These are phyloP conservation scores for Myxozyma sirexii DNA, from an alignment of 805 yeast species.

Conservation along the genomic window DNA sequence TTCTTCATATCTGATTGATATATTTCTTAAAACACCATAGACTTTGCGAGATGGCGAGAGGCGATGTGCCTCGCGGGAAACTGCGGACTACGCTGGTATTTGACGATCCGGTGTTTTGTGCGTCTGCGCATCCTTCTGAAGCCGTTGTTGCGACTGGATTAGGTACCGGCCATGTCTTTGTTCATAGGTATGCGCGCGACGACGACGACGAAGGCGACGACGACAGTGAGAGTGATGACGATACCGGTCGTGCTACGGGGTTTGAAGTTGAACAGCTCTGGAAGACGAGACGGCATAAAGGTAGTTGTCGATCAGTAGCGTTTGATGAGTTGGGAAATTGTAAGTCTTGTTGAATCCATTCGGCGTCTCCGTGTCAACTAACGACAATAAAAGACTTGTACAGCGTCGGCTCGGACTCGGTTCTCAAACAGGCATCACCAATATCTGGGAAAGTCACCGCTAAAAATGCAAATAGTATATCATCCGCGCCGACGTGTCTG, in stretches of 20 bases:
- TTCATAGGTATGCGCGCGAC: slow-evolving; percentile 26
- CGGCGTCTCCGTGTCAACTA: not conserved
- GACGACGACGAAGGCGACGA: slow-evolving; percentile 21
- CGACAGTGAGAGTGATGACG: slow-evolving; percentile 9
- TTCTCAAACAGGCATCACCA: slow-evolving; percentile 71
- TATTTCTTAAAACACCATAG: too few species aligned
- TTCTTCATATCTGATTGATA: too few species aligned
- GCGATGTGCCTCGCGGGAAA: not conserved
- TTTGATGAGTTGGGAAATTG: slow-evolving; percentile 63
- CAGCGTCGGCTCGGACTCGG: slow-evolving; percentile 78
- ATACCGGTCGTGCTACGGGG: not conserved
- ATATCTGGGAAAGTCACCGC: slow-evolving; percentile 74
- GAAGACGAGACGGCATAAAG: slow-evolving; percentile 90
- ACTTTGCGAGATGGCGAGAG: too few species aligned
- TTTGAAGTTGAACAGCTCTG: slow-evolving; percentile 51
- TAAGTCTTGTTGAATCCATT: slow-evolving; percentile 38
- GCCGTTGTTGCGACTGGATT: slow-evolving; percentile 28
- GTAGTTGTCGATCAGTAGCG: slow-evolving; percentile 73
- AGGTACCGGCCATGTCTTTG: slow-evolving; percentile 30
- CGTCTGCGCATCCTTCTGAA: slow-evolving; percentile 23
- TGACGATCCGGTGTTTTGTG: slow-evolving; percentile 20
- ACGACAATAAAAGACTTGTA: slow-evolving; percentile 45
- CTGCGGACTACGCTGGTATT: slow-evolving; percentile 8
- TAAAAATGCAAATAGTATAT: slow-evolving; percentile 45
- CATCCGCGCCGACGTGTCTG: slow-evolving; percentile 38